These are phyloP conservation scores for Boletus barrowsii DNA, from an alignment of 768 basidiomycete genomes.

Conservation along the genomic window DNA sequence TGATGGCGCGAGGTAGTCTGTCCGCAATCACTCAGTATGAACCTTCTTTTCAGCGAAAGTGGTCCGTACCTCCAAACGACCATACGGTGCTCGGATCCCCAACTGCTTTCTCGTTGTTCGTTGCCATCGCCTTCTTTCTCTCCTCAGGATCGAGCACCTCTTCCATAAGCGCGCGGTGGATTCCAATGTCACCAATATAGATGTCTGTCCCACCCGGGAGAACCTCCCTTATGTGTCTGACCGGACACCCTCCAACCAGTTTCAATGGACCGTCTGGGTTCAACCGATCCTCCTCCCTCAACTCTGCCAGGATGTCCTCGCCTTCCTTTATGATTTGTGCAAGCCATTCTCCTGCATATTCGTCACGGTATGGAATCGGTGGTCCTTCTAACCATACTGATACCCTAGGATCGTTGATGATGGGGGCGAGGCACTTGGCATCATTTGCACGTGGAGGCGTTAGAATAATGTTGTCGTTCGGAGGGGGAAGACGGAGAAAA, in stretches of 20 bases:
- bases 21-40: background rate
- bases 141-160: conserved; percentile 36
- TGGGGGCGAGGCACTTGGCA: conserved; percentile 32
- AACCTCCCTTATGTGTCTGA: conserved; percentile 52
- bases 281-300: conserved; percentile 14
- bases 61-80: conserved; percentile 54
- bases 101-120: conserved; percentile 38
- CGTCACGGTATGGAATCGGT: conserved; percentile 51
- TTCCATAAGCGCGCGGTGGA: conserved; percentile 26
- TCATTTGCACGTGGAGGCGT: conserved; percentile 55
- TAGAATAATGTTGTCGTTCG: conserved; percentile 52
- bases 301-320: conserved; percentile 19
- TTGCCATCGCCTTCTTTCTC: conserved; percentile 32
- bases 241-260: conserved; percentile 45
- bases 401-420: conserved; percentile 51
- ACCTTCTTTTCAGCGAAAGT: background rate
- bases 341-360: conserved; percentile 41
- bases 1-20: conserved; percentile 59
- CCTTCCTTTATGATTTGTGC: conserved; percentile 16
- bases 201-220: conserved; percentile 51
- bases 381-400: conserved; percentile 43
- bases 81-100: conserved; percentile 60
- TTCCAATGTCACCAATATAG: conserved; percentile 44
- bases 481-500: conserved; percentile 51
- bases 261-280: conserved; percentile 25